Conservation (phyloP, 192 early-diverging fungal species). For the Backusella circina region DNA sequence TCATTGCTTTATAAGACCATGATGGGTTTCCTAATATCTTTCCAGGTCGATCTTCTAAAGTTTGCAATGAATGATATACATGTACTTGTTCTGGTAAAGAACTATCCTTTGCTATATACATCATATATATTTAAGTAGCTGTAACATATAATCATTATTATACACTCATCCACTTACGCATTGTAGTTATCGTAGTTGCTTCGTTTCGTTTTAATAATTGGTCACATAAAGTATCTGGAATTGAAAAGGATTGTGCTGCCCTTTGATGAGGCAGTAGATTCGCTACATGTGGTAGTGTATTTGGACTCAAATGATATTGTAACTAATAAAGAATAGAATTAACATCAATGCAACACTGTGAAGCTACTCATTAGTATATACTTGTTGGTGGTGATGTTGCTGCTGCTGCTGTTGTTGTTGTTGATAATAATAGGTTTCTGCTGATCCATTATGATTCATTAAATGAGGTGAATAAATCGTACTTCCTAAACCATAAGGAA, state of each 20-base stretch:
- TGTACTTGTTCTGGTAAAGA: constrained; percentile 14
- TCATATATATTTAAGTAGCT: not conserved
- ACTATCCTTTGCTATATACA: not conserved
- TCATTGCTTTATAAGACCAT: constrained; percentile 81
- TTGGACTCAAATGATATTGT: constrained; percentile 73
- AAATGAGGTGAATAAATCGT: not conserved
- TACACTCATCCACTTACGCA: not conserved
- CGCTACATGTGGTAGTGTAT: constrained; percentile 60
- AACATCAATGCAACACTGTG: not conserved
- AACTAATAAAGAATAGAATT: constrained; percentile 38
- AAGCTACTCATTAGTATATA: not conserved
- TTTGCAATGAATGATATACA: constrained; percentile 18
- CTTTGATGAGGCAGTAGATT: constrained; percentile 73
- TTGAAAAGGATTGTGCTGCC: constrained; percentile 74
- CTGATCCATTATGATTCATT: not conserved
- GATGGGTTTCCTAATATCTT: constrained; percentile 34
- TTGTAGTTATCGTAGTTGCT: constrained; percentile 14
- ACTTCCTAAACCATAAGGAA: not conserved
- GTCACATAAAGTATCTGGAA: constrained; percentile 77
- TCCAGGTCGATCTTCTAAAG: not conserved
- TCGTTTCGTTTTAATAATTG: constrained; percentile 68
- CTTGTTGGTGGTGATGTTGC: not conserved
- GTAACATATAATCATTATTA: not conserved
- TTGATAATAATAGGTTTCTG: not conserved
- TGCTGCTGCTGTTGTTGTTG: not conserved